phyloP scores from a whole-genome alignment of 352 stramenopile genomes.

The Globisporangium uncinulatum region DNA sequence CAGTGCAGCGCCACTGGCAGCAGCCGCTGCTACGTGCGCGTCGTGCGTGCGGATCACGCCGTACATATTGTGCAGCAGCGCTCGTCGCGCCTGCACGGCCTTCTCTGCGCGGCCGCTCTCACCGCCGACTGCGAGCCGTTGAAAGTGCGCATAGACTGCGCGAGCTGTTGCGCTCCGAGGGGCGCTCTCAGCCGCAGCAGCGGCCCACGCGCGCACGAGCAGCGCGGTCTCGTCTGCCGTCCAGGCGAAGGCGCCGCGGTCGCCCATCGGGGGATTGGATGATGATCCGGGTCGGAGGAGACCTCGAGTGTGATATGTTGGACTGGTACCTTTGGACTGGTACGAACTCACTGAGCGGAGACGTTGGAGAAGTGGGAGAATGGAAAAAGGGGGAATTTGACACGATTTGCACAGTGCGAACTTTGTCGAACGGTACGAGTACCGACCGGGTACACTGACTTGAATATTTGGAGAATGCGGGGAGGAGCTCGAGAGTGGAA shows the following conservation, averaged over 20 bases:
- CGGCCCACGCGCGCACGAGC: constrained; percentile 1
- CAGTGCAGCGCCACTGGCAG: too few relatives aligned
- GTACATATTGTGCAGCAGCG: constrained; percentile 1
- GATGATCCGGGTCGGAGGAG: not conserved
- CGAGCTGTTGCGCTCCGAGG: not conserved
- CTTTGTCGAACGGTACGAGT: too few relatives aligned
- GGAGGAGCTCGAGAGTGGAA: too few relatives aligned
- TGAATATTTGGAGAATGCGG: too few relatives aligned
- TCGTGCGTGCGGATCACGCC: constrained; percentile 2
- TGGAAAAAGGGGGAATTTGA: too few relatives aligned
- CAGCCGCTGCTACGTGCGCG: not conserved
- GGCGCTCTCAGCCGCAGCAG: not conserved
- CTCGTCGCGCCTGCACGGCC: not conserved
- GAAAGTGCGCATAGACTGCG: not conserved
- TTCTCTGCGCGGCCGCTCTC: constrained; percentile 1
- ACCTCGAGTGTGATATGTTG: too few relatives aligned
- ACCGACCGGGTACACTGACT: too few relatives aligned
- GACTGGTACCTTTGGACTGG: too few relatives aligned
- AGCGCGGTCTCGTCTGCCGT: not conserved
- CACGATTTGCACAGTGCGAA: too few relatives aligned
- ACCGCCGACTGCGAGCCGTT: not conserved
- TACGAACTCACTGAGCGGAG: too few relatives aligned
- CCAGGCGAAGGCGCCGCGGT: not conserved
- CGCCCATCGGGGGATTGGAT: not conserved
- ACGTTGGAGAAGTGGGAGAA: too few relatives aligned